These are phyloP conservation scores for Candida namnaoensis DNA, from an alignment of 805 yeast species.

Conservation along the genomic window DNA sequence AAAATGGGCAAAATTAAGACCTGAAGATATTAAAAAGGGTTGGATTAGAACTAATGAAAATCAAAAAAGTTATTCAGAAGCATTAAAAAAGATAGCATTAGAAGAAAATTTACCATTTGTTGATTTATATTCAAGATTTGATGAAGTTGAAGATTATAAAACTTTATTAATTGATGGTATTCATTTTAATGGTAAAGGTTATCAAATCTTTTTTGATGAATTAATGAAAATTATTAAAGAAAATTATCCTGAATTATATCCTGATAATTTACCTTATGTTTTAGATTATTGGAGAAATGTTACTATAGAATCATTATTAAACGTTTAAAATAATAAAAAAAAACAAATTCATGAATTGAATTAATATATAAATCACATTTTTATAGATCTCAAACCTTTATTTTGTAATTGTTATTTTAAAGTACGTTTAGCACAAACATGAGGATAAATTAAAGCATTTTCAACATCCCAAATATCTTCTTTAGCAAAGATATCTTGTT, in stretches of 20 bases:
- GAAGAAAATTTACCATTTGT: constrained; percentile 46
- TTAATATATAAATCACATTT: too few relatives aligned
- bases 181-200: constrained; percentile 50
- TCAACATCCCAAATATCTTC: constrained; percentile 74
- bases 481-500: constrained; percentile 52
- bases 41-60: constrained; percentile 35
- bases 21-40: constrained; percentile 28
- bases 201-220: constrained; percentile 38
- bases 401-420: constrained; percentile 13
- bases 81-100: constrained; percentile 35
- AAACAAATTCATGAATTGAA: too few relatives aligned
- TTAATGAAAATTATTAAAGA: constrained; percentile 28
- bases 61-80: constrained; percentile 42
- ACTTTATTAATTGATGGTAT: constrained; percentile 44
- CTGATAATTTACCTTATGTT: constrained; percentile 27
- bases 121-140: constrained; percentile 40
- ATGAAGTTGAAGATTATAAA: constrained; percentile 27
- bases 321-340: too few relatives aligned
- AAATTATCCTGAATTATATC: constrained; percentile 38
- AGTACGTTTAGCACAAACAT: constrained; percentile 35
- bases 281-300: constrained; percentile 35
- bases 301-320: constrained; percentile 11
- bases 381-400: too few relatives aligned
- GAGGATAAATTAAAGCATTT: constrained; percentile 49
- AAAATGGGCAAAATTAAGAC: constrained; percentile 26